Evolutionary conservation across 1,139 yeast species (phyloP), one percentile per base, ranked within the genome.

Genomic region (Nakaseomyces kungkrabaensis): DNA sequence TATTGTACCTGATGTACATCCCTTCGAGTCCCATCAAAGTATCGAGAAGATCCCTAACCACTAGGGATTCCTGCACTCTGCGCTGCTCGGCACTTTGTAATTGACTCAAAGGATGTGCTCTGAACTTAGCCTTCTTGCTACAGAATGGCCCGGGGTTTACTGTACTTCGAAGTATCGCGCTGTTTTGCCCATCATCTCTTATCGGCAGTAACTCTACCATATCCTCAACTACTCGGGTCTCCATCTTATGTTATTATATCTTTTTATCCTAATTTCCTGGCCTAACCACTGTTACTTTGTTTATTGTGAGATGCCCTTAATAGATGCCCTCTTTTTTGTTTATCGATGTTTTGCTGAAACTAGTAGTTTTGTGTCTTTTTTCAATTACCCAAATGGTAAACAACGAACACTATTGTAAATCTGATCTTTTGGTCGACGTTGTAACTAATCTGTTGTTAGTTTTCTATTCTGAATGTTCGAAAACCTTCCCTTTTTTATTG

Each of bases 21-120:
- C 97, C 97, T 63, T 89, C 96, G 43, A 78, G 70, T 0, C 97
- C 97, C 47, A 82, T 59, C 27, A 92, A 67, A 1, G 85, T 81
- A 57, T 75, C 77, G 24, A 88, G 60, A 11, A 89, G 65, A 63
- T 92, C 98, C 53, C 78, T 76, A 32, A 85, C 73, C 1, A 90
- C 75, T 22, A 83, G 71, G 0, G 85, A 82, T 61, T 88, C 96
- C 62, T 88, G 96, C 3, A 75, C 68, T 49, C 75, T 65, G 25
- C 72, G 68, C 31, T 75, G 75, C 42, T 70, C 70, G 3, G 55
- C 50, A 11, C 53, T 43, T 4, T 54, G 46, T 26, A 59, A 45
- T 47, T 58, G 53, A 37, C 56, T 56, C 45, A 79, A 59, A 4
- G 80, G 74, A 50, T 68, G 69, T 3, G 80, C 74, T 50, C 68